Evolutionary conservation across 148 eudicot species (phyloP).

Genomic region (Persicaria maculosa): DNA sequence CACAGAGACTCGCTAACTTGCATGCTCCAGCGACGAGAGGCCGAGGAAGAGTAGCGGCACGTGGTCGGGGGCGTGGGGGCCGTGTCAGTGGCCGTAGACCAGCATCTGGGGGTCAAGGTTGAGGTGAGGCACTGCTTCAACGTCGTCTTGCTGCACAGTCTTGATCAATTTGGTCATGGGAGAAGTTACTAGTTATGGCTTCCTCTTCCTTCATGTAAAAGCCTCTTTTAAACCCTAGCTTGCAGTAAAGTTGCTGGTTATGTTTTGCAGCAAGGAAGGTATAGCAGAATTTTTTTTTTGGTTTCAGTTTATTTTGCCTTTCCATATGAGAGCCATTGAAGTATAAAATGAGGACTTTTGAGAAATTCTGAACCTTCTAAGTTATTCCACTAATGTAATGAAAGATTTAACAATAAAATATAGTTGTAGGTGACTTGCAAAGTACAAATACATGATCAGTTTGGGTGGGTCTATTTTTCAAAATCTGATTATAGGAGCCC

Average conservation of each 20-base stretch:
- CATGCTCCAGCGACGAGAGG: slow-evolving; percentile 34
- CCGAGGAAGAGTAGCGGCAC: slow-evolving; percentile 36
- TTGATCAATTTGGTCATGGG: not conserved
- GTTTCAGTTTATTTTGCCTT: not conserved
- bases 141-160: not conserved
- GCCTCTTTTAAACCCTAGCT: not conserved
- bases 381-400: not conserved
- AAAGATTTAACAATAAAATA: not conserved
- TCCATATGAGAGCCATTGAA: no score
- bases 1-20: slow-evolving; percentile 26
- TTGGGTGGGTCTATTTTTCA: no score
- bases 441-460: no score
- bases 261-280: not conserved
- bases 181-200: no score
- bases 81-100: slow-evolving; percentile 44
- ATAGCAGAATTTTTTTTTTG: not conserved
- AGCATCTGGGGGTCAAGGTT: slow-evolving; percentile 32
- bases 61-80: slow-evolving; percentile 37
- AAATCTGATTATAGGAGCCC: no score
- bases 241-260: not conserved
- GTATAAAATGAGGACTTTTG: no score
- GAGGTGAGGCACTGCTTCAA: not conserved
- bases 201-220: not conserved
- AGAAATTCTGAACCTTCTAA: not conserved
- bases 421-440: not conserved